Conservation (phyloP, 371 early-diverging fungal species). For the Mycotypha africana region DNA sequence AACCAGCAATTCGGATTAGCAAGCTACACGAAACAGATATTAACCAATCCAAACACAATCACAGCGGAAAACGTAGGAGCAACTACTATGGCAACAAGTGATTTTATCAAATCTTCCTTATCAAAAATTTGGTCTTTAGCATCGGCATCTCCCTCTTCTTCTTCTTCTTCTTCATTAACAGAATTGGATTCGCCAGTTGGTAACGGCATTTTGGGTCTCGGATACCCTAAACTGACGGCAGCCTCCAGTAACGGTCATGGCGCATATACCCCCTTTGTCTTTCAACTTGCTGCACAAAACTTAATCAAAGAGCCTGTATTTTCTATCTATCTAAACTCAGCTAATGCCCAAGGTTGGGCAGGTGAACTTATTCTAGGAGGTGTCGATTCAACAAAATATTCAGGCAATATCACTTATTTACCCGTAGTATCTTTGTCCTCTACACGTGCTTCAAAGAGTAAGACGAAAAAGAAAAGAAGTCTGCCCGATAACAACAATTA, state of each 20-base stretch:
- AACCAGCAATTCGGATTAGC: conserved; percentile 44
- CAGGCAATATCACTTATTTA: conserved; percentile 45
- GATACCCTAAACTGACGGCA: conserved; percentile 33
- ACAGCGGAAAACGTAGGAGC: no score
- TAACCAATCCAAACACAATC: conserved; percentile 27
- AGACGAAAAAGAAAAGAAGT: background rate
- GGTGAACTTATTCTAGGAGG: conserved; percentile 62
- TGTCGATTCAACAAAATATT: conserved; percentile 45
- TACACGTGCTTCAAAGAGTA: background rate
- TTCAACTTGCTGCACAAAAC: conserved; percentile 29
- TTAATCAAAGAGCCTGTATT: conserved; percentile 30
- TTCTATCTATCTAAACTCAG: conserved; percentile 33
- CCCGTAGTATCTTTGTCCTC: conserved; percentile 24
- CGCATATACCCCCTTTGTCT: conserved; percentile 34
- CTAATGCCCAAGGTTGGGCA: conserved; percentile 20
- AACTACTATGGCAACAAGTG: conserved; percentile 1
- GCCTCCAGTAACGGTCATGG: conserved; percentile 16
- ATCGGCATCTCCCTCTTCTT: background rate
- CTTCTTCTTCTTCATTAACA: no score
- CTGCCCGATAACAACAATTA: conserved; percentile 5
- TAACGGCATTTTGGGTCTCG: conserved; percentile 44
- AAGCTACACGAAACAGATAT: conserved; percentile 16
- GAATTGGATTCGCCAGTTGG: conserved; percentile 3
- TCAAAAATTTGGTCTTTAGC: background rate
- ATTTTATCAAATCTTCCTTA: background rate